Percentiles rank a stretch among this genome's conserved stretches.
phyloP scores from a whole-genome alignment of 73 alveolate species.

The Paramecium sonneborni region DNA sequence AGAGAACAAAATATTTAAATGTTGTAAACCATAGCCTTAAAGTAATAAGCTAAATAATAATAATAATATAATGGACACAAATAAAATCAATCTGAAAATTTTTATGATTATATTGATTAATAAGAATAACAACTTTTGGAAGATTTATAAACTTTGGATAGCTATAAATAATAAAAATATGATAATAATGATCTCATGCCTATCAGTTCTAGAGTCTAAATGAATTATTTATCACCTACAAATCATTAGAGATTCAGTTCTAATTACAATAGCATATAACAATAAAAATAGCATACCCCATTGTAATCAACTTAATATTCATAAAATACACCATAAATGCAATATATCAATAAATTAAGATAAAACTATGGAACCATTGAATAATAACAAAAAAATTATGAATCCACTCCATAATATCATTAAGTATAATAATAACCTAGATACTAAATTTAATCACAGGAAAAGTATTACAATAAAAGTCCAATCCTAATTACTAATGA shows the following conservation, averaged over 20 bases:
- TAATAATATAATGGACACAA: not conserved
- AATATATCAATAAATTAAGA: not conserved
- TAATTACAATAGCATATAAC: not conserved
- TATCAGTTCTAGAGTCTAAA: not conserved
- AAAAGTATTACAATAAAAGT: not conserved
- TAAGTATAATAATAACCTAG: not conserved
- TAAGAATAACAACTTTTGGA: not conserved
- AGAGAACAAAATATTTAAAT: slow-evolving; percentile 9
- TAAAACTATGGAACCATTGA: not conserved
- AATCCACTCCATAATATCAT: not conserved
- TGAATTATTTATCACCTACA: not conserved
- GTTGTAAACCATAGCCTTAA: not conserved
- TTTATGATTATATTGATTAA: not conserved
- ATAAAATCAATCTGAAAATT: not conserved
- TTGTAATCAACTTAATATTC: not conserved
- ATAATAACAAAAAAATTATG: not conserved
- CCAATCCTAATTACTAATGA: not conserved
- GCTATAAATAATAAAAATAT: not conserved
- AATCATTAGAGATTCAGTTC: not conserved
- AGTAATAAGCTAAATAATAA: not conserved
- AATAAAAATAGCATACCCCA: not conserved
- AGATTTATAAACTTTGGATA: not conserved
- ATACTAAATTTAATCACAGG: not conserved
- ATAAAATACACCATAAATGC: not conserved
- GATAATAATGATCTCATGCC: not conserved